phyloP scores from a whole-genome alignment of 371 early-diverging fungal species.

The Apophysomyces trapeziformis region DNA sequence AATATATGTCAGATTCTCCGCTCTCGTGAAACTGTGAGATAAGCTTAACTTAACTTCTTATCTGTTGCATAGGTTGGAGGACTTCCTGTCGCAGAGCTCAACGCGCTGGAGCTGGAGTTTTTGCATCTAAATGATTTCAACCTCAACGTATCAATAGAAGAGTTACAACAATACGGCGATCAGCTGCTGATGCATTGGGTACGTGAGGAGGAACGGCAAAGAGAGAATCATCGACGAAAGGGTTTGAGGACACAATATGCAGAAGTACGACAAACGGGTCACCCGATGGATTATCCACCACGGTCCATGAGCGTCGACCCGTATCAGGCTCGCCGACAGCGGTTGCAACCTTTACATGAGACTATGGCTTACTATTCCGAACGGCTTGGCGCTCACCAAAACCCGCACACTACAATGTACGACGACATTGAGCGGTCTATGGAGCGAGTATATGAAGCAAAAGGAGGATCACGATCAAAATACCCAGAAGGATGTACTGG shows the following conservation, averaged over 20 bases:
- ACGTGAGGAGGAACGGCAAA: slow-evolving; percentile 29
- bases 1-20: slow-evolving; percentile 8
- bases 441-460: neutral
- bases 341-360: neutral
- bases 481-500: neutral
- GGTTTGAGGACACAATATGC: neutral
- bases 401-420: slow-evolving; percentile 2
- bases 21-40: neutral
- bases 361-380: neutral
- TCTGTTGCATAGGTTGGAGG: slow-evolving; percentile 83
- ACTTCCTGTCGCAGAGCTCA: slow-evolving; percentile 86
- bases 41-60: neutral
- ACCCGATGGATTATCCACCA: neutral
- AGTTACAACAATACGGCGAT: slow-evolving; percentile 80
- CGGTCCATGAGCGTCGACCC: neutral
- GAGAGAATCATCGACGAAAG: slow-evolving; percentile 2
- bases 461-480: slow-evolving; percentile 6
- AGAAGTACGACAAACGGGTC: neutral
- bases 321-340: neutral
- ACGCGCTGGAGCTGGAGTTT: slow-evolving; percentile 88
- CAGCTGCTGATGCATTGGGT: slow-evolving; percentile 38
- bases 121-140: slow-evolving; percentile 78
- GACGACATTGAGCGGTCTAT: neutral
- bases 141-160: slow-evolving; percentile 69
- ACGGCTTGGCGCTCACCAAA: neutral